Conservation (phyloP, 805 yeast species). For the Ogataea ganodermae region DNA sequence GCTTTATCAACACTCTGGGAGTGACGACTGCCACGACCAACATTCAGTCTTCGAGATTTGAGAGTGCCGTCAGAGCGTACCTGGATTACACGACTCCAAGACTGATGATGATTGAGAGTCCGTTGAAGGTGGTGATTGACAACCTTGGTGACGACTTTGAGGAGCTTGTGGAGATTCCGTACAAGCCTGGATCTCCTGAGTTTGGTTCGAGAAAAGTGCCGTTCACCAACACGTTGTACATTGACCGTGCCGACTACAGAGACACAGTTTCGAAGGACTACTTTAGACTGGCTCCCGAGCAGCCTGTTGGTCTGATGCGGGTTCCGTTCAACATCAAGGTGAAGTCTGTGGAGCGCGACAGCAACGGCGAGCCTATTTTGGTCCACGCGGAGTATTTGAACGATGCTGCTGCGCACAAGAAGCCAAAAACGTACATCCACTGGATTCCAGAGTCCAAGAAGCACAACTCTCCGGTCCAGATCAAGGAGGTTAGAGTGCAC, state of each 20-base stretch:
- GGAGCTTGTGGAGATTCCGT: constrained; percentile 76
- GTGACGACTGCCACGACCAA: constrained; percentile 93
- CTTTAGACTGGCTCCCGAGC: constrained; percentile 91
- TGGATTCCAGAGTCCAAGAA: constrained; percentile 82
- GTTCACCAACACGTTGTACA: constrained; percentile 75
- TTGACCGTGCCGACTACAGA: constrained; percentile 87
- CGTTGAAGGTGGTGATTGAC: constrained; percentile 79
- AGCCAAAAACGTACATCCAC: constrained; percentile 95
- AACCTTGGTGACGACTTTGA: constrained; percentile 75
- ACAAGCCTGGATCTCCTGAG: constrained; percentile 78
- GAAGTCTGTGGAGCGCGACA: constrained; percentile 62
- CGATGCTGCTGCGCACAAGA: constrained; percentile 53
- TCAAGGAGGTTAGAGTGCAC: constrained; percentile 82
- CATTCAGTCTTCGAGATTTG: constrained; percentile 88
- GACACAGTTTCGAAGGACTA: constrained; percentile 68
- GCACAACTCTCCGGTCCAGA: constrained; percentile 60
- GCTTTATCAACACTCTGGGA: constrained; percentile 92
- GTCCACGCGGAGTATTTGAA: constrained; percentile 81
- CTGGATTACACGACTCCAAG: constrained; percentile 92
- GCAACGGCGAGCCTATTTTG: constrained; percentile 61
- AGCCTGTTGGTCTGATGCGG: constrained; percentile 90
- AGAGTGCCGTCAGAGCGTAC: constrained; percentile 81
- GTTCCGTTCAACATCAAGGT: constrained; percentile 84
- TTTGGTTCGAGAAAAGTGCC: constrained; percentile 77
- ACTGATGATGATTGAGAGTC: constrained; percentile 88